phyloP scores from a whole-genome alignment of 306 rosid genomes.

The Acmispon strigosus region DNA sequence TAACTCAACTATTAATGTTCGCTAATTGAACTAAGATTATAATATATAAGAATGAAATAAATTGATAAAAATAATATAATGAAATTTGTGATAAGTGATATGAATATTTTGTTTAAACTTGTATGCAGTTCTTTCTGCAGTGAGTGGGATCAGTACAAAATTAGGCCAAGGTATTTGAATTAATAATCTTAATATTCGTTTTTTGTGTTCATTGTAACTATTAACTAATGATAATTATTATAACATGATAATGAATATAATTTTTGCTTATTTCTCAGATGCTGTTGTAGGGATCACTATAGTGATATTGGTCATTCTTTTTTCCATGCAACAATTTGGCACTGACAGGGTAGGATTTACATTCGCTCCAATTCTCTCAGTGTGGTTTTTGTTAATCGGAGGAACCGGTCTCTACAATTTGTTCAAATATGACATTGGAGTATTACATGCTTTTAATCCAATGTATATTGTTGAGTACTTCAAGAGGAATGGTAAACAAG shows the following conservation, averaged over 20 bases:
- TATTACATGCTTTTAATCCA: conserved; percentile 28
- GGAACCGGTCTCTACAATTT: conserved; percentile 26
- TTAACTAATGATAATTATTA: background rate
- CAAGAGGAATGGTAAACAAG: conserved; percentile 26
- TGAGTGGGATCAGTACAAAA: conserved; percentile 45
- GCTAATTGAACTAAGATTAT: no score
- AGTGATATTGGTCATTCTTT: background rate
- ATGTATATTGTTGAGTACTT: conserved; percentile 27
- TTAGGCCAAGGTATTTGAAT: conserved; percentile 44
- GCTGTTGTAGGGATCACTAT: conserved; percentile 26
- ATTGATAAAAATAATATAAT: no score
- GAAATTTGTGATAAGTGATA: no score
- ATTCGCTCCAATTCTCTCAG: no score
- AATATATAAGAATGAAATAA: no score
- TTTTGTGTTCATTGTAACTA: no score
- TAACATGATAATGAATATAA: background rate
- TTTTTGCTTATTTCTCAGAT: background rate
- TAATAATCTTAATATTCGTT: no score
- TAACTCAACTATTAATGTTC: no score
- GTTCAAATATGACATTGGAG: conserved; percentile 27
- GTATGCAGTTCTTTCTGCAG: conserved; percentile 58
- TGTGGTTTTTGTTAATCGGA: no score
- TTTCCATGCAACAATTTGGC: conserved; percentile 16
- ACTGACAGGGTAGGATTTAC: no score
- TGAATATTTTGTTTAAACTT: background rate